phyloP scores from a whole-genome alignment of 192 early-diverging fungal genomes.

The Coemansia sp. region DNA sequence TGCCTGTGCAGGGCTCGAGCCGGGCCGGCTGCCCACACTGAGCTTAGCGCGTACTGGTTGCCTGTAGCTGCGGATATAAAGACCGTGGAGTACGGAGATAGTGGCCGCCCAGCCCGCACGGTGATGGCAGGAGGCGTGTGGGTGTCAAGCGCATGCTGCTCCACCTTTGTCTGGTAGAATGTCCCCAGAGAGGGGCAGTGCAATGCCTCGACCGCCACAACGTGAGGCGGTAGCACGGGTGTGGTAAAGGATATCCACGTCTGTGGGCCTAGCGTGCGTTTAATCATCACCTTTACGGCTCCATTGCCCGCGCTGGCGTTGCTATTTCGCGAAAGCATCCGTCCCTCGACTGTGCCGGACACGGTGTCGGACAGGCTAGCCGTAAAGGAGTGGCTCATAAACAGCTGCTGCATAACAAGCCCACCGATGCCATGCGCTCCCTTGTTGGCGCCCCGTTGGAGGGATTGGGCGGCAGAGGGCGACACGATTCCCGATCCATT shows the following conservation, averaged over 20 bases:
- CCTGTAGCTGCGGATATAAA: conserved; percentile 78
- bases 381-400: conserved; percentile 61
- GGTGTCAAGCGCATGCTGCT: conserved; percentile 55
- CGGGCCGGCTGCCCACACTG: conserved; percentile 24
- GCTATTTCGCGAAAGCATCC: conserved; percentile 64
- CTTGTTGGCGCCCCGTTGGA: neutral
- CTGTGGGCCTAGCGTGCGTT: conserved; percentile 60
- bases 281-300: conserved; percentile 70
- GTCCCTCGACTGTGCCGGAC: conserved; percentile 55
- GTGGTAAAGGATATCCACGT: conserved; percentile 59
- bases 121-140: conserved; percentile 65
- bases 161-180: conserved; percentile 25
- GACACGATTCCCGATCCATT: conserved; percentile 1
- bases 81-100: conserved; percentile 66
- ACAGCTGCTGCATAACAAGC: conserved; percentile 17
- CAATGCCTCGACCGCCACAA: conserved; percentile 60
- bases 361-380: conserved; percentile 57
- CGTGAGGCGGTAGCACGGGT: conserved; percentile 55
- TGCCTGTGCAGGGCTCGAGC: neutral
- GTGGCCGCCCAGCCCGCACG: conserved; percentile 60
- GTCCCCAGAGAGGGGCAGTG: conserved; percentile 20
- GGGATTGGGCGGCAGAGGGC: neutral
- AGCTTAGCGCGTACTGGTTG: conserved; percentile 36
- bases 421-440: neutral
- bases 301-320: conserved; percentile 64